Base-by-base conservation (phyloP, 768 basidiomycete species). In the Fomitopsis serialis region DNA sequence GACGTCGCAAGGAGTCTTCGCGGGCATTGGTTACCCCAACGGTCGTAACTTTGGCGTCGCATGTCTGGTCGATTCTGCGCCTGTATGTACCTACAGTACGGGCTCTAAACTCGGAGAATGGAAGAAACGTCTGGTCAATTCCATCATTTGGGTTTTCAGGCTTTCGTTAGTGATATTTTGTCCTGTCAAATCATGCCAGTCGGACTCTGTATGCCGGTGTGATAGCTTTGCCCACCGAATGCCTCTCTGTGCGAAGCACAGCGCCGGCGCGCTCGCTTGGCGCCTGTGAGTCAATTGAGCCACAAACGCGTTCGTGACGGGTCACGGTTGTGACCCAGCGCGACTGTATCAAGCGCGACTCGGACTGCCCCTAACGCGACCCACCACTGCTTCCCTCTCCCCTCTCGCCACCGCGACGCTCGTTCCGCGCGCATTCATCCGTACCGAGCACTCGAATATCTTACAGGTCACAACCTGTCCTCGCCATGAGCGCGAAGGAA, bases 1-100 rank as follows among this genome's bases (percentile, higher is more conserved):
- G 82, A 85, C 63, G 86, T 89, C 8, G 85, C 75, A 12, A 78
- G 68, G 52, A 65, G 60, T 45, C 63, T 89, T 56, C 76, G 69
- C 48, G 75, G 72, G 24, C 86, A 90, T 62, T 90, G 88, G 88
- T 69, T 74, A 23, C 87, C 84, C 0, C 79, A 84, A 52, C 78
- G 71, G 54, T 68, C 80, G 40, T 87, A 68, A 40, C 6, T 4
- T 40, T 40, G 15, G 8, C 13, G 17, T 42, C 12, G 48, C 29
- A 32, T 32, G 29, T 32, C 29, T 32, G 29, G 11, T n/a, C n/a
- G n/a, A n/a, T n/a, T n/a, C n/a, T n/a, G n/a, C n/a, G n/a, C n/a
- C n/a, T n/a, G n/a, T n/a, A n/a, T n/a, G n/a, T n/a, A n/a, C n/a
- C n/a, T n/a, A n/a, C n/a, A n/a, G n/a, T n/a, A n/a, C n/a, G n/a